These are phyloP conservation scores for Acanthamoeba lenticulata DNA, from an alignment of 208 protist species.

Conservation along the genomic window DNA sequence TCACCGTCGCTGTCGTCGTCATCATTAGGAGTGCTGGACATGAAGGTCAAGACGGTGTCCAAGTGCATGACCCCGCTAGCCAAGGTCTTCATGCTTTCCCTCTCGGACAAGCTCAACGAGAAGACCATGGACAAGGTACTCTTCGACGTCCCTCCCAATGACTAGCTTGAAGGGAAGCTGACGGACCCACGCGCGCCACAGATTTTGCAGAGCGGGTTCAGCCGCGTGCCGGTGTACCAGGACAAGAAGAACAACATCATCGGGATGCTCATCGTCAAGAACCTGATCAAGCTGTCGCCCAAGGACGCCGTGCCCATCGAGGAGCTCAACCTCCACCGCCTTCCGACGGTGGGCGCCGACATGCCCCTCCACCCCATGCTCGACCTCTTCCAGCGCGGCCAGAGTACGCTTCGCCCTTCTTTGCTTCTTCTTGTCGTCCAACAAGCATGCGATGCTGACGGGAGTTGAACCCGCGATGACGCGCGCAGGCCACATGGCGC, in stretches of 20 bases:
- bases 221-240: constrained; percentile 90
- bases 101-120: neutral
- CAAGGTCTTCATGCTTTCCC: constrained; percentile 79
- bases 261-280: constrained; percentile 90
- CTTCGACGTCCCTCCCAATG: neutral
- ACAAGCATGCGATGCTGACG: no score
- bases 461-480: no score
- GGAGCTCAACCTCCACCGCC: constrained; percentile 39
- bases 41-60: constrained; percentile 78
- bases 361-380: constrained; percentile 73
- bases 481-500: constrained; percentile 55
- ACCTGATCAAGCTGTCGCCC: constrained; percentile 84
- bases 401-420: constrained; percentile 40
- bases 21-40: no score
- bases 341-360: constrained; percentile 61
- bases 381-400: constrained; percentile 75
- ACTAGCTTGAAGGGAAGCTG: no score
- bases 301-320: constrained; percentile 57
- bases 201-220: constrained; percentile 87
- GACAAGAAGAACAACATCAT: constrained; percentile 89
- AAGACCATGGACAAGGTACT: constrained; percentile 72
- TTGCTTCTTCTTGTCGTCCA: no score
- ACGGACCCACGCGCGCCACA: no score
- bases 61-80: constrained; percentile 78
- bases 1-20: no score